These are phyloP conservation scores for Carex sylvatica DNA, from an alignment of 202 grass and related monocot genomes.

Conservation along the genomic window DNA sequence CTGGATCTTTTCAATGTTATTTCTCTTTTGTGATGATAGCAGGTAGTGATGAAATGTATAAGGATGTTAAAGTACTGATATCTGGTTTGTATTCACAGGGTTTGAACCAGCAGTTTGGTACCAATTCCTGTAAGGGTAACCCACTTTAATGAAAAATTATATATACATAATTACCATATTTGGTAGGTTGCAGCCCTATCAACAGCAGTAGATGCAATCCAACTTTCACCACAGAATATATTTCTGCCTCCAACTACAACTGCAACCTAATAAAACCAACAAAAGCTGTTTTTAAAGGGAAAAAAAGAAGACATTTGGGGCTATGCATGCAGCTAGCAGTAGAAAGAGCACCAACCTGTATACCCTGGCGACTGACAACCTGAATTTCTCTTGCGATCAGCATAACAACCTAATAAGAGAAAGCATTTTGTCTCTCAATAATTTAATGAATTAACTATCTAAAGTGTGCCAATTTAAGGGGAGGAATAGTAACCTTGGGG, in stretches of 20 bases:
- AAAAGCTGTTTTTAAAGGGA: too few relatives aligned
- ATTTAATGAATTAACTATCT: conserved; percentile 13
- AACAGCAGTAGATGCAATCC: conserved; percentile 74
- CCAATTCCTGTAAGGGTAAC: too few relatives aligned
- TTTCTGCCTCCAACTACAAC: conserved; percentile 85
- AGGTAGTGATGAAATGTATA: too few relatives aligned
- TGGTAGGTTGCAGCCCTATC: conserved; percentile 76
- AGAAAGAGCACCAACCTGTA: conserved; percentile 55
- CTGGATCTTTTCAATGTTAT: too few relatives aligned
- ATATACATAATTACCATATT: conserved; percentile 38
- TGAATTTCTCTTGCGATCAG: conserved; percentile 91
- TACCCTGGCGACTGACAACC: conserved; percentile 60
- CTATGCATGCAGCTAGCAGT: not conserved
- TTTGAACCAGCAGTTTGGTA: too few relatives aligned
- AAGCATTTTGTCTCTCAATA: conserved; percentile 5
- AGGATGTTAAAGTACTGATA: too few relatives aligned
- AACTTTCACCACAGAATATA: conserved; percentile 76
- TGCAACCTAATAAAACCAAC: conserved; percentile 49
- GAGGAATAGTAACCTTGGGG: conserved; percentile 49
- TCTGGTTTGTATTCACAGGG: too few relatives aligned
- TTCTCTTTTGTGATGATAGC: too few relatives aligned
- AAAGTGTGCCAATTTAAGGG: conserved; percentile 3
- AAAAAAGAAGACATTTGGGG: not conserved
- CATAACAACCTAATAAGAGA: conserved; percentile 45
- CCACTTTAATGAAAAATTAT: too few relatives aligned